phyloP scores from a whole-genome alignment of 139 green algal species.

The Chlamydomonas urium region DNA sequence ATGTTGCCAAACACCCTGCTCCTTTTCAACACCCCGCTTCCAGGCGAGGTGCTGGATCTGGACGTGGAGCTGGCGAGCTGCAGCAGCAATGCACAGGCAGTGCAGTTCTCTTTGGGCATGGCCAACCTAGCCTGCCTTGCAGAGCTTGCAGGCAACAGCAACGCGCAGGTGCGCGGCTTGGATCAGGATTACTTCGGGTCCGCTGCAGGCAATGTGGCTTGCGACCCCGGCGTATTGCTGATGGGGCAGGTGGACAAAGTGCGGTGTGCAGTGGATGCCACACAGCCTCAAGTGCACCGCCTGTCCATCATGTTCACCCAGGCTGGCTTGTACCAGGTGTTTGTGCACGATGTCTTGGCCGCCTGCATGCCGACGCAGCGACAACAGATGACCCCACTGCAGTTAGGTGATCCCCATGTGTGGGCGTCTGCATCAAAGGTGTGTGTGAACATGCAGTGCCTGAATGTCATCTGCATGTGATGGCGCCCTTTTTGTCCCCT shows the following conservation, averaged over 20 bases:
- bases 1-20: not conserved
- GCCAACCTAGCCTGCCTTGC: slow-evolving; percentile 2
- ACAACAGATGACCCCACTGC: not conserved
- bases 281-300: not conserved
- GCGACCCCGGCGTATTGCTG: slow-evolving; percentile 22
- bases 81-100: not conserved
- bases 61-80: slow-evolving; percentile 19
- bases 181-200: not conserved
- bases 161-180: too few species aligned
- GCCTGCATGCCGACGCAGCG: too few species aligned
- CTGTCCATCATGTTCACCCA: slow-evolving; percentile 12
- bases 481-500: too few species aligned
- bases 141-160: too few species aligned
- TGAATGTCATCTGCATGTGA: not conserved
- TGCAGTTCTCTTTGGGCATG: slow-evolving; percentile 1
- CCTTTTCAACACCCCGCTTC: not conserved
- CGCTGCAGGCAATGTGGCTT: not conserved
- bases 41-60: slow-evolving; percentile 23
- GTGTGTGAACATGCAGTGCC: not conserved
- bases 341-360: not conserved
- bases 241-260: slow-evolving; percentile 18
- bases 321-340: slow-evolving; percentile 31
- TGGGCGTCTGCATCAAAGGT: not conserved
- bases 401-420: slow-evolving; percentile 11
- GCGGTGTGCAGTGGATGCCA: slow-evolving; percentile 1